Evolutionary conservation across 345 rosid genomes (phyloP).

Genomic region (Eucalyptus polyanthemos): DNA sequence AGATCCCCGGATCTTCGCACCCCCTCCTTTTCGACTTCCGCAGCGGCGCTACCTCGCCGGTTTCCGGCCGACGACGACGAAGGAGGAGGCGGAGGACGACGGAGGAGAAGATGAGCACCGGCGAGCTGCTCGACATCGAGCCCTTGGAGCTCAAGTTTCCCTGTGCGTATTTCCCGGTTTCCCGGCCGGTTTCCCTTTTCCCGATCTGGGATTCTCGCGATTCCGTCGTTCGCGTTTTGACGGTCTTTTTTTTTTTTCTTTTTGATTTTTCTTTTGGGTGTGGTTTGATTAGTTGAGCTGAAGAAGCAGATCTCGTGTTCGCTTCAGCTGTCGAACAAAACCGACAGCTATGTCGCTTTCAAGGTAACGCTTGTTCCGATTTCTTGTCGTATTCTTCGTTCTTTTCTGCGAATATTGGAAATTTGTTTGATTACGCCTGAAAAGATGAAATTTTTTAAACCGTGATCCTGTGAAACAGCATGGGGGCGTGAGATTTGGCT

Average conservation of each 20-base stretch:
- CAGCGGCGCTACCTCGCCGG: background rate
- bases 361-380: slow-evolving; percentile 31
- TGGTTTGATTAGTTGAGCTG: slow-evolving; percentile 46
- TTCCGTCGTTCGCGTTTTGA: background rate
- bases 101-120: slow-evolving; percentile 36
- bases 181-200: background rate
- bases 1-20: background rate
- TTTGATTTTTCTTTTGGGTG: background rate
- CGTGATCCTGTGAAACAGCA: background rate
- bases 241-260: background rate
- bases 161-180: slow-evolving; percentile 15
- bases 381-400: background rate
- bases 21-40: background rate
- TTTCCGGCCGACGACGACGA: background rate
- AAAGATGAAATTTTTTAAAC: background rate
- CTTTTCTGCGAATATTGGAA: background rate
- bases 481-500: background rate
- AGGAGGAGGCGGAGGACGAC: background rate
- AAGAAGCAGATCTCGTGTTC: slow-evolving; percentile 87
- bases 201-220: background rate
- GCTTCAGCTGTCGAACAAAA: slow-evolving; percentile 57
- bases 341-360: slow-evolving; percentile 62
- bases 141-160: slow-evolving; percentile 74
- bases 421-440: background rate
- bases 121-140: slow-evolving; percentile 63